phyloP scores from a whole-genome alignment of 768 basidiomycete species.

The Termitomyces sp. region DNA sequence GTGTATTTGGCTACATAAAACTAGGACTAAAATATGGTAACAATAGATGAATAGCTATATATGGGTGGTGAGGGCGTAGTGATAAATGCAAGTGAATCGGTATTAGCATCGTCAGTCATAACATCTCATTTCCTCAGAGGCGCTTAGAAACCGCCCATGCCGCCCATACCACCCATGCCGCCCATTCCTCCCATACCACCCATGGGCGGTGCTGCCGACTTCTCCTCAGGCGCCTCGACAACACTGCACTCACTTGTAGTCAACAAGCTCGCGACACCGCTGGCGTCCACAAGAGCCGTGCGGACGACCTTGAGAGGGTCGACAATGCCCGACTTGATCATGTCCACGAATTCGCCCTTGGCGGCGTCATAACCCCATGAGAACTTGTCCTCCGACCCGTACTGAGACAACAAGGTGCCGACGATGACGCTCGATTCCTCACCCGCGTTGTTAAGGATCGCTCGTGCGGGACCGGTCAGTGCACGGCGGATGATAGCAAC shows the following conservation, averaged over 20 bases:
- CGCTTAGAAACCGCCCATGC: constrained; percentile 29
- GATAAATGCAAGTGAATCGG: constrained; percentile 1
- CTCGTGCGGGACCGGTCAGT: constrained; percentile 74
- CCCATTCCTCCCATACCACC: constrained; percentile 35
- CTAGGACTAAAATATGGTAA: neutral
- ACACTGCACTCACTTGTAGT: constrained; percentile 92
- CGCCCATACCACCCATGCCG: constrained; percentile 38
- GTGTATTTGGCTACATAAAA: neutral
- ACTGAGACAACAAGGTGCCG: constrained; percentile 70
- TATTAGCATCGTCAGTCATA: constrained; percentile 2
- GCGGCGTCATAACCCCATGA: constrained; percentile 86
- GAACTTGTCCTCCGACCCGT: constrained; percentile 72
- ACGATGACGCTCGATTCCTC: constrained; percentile 93
- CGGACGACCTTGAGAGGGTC: constrained; percentile 96
- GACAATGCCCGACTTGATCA: constrained; percentile 92
- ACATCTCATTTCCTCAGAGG: neutral
- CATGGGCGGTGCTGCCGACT: constrained; percentile 50
- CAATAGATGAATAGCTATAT: neutral
- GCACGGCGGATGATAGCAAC: constrained; percentile 90
- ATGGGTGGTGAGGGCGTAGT: neutral
- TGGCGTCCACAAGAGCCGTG: constrained; percentile 88
- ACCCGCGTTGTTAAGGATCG: constrained; percentile 90
- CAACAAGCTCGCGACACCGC: constrained; percentile 88
- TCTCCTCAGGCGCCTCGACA: constrained; percentile 85
- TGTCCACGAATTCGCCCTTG: constrained; percentile 90